Base-by-base conservation (phyloP, 345 rosid genomes). In the Camelina sativa region DNA sequence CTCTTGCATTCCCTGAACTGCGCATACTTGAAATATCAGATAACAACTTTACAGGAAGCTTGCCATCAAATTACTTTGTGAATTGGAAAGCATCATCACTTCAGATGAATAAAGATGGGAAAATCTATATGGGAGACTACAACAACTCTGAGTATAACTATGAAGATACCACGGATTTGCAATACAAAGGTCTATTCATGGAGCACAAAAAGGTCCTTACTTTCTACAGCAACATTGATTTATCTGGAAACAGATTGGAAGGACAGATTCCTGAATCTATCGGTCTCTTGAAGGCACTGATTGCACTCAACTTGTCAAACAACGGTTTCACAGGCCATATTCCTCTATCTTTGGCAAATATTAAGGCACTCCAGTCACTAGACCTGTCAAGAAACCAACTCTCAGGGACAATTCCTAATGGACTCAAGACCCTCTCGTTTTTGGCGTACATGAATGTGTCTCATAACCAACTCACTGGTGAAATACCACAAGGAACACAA, bases 231-330 rank as follows among this genome's bases (percentile, higher is more conserved):
- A 32, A 71, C 47, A 65, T 73, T 65, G 77, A 65, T n/a, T 73
- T 73, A 4, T 72, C 76, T 9, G 69, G 69, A 3, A 72, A 72
- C 44, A 72, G 11, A 62, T 61, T 72, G 15, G 16, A 62, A 28
- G 69, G 69, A 40, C 34, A 62, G 22, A 72, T 64, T 47, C 69
- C 69, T 1, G 69, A 64, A n/a, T 64, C 69, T 15, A 47, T 64
- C 13, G 69, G 76, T 63, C 55, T 72, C 3, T 72, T 72, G 62
- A 72, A 62, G 69, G 54, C n/a, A 40, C 6, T 73, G 37, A 73
- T 73, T 63, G 76, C 76, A 12, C 63, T 73, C 22, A 73, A 63
- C 69, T 73, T 73, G 20, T 73, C 76, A 0, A 73, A 41, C 63
- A 73, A 73, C 19, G 68, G 53, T 7, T 72, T 72, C 53, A 38